Conservation (phyloP, 106 monocot genomes). For the Narthecium ossifragum region DNA sequence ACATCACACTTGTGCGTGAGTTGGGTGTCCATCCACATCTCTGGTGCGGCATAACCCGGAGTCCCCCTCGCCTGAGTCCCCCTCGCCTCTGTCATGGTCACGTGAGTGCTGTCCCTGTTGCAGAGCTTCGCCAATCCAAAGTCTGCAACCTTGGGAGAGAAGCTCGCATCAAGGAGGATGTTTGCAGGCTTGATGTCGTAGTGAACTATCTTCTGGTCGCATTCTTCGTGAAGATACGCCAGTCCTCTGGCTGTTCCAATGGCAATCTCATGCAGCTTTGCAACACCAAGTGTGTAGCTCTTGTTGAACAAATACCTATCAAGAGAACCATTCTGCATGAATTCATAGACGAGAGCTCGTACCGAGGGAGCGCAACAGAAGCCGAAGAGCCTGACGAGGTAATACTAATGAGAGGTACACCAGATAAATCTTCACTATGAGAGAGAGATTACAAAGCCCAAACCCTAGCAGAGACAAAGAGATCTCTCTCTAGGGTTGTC, state of each 20-base stretch:
- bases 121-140: constrained; percentile 44
- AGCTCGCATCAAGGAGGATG: constrained; percentile 18
- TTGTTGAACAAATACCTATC: not conserved
- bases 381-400: constrained; percentile 11
- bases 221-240: constrained; percentile 32
- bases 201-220: constrained; percentile 28
- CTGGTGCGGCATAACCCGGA: constrained; percentile 6
- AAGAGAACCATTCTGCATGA: not conserved
- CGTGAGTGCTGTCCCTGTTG: constrained; percentile 17
- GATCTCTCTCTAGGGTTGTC: no score
- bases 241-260: constrained; percentile 32
- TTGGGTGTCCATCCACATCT: not conserved
- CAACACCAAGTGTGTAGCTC: not conserved
- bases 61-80: constrained; percentile 3
- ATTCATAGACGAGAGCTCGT: constrained; percentile 9
- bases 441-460: no score
- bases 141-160: constrained; percentile 40
- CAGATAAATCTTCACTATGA: no score
- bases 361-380: constrained; percentile 7
- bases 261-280: constrained; percentile 25
- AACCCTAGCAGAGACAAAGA: no score
- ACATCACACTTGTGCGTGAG: constrained; percentile 16
- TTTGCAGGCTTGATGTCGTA: constrained; percentile 50
- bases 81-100: constrained; percentile 4
- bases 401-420: no score